Evolutionary conservation across 2,329 filamentous ascomycete species (phyloP), one percentile per base, ranked within the genome.

Genomic region (Chaetomiaceae sp.): DNA sequence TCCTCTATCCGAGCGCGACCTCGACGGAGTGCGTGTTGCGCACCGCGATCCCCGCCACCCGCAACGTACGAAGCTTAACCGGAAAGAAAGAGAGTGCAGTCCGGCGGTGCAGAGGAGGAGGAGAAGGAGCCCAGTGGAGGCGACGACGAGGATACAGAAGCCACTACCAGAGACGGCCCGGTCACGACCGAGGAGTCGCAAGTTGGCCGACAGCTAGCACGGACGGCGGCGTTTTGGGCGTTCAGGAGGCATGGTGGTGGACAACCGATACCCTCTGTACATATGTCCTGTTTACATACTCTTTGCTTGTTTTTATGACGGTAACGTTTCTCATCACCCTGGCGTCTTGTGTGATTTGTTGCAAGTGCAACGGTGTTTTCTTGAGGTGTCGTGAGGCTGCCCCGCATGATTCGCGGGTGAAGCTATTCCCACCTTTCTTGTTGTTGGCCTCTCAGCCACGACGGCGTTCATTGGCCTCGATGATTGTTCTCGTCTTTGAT

Each of bases 141-240:
- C 67, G 50, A 54, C 70, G 34, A 72, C 73, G 48, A 74, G 72
- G 55, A 70, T 79, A 57, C 73, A 74, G 55, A 79, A 79, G 60
- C 62, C 70, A 48, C 62, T 65, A 52, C 62, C 69, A 50, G 73
- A 76, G 54, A 56, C 65, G 21, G 56, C 60, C 46, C 68, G 73
- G 60, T 68, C 66, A 53, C 70, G 72, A 61, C 65, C 68, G 1
- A 72, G 66, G 56, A 65, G 65, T 53, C 69, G 69, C 56, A 72
- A 68, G 59, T 63, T 63, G 59, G 67, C 58, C 46, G 68, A 61
- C 48, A 66, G 62, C 62, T 73, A 73, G 68, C 62, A 50, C 34
- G 12, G 17, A 25, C 39, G 38, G 49, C 16, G 51, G 55, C 31
- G 47, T 54, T 59, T 56, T 41, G 54, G 59, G 58, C 51, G 57